phyloP scores from a whole-genome alignment of 208 protist species.

The Leishmania tarentolae region DNA sequence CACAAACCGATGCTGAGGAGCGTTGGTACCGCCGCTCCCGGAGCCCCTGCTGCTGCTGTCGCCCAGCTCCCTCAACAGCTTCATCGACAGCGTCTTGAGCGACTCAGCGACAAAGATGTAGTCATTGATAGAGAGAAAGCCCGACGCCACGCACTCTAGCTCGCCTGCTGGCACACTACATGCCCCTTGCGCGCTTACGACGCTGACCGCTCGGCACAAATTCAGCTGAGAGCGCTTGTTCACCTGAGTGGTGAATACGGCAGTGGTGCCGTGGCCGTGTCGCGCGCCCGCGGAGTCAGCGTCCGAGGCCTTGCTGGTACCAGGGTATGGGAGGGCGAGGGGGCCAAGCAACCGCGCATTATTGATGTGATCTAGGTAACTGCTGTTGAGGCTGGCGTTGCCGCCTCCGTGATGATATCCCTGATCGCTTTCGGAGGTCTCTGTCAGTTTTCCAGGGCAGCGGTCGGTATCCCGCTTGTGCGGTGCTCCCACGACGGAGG shows the following conservation, averaged over 20 bases:
- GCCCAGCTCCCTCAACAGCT: constrained; percentile 6
- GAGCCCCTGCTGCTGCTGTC: not conserved
- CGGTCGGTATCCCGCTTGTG: too few species aligned
- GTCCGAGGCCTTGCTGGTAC: not conserved
- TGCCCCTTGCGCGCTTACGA: constrained; percentile 3
- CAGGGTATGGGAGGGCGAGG: not conserved
- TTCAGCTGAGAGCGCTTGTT: not conserved
- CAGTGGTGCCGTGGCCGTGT: not conserved
- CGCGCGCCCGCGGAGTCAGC: not conserved
- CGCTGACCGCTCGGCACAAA: not conserved
- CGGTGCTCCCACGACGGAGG: too few species aligned
- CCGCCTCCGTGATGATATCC: too few species aligned
- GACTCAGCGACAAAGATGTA: constrained; percentile 28
- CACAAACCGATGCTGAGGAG: not conserved
- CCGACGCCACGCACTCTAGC: constrained; percentile 42
- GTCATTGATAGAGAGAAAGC: constrained; percentile 33
- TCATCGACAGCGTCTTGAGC: constrained; percentile 7
- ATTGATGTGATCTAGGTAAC: not conserved
- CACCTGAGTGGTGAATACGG: not conserved
- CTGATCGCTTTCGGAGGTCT: too few species aligned
- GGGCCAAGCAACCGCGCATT: not conserved
- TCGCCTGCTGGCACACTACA: constrained; percentile 15
- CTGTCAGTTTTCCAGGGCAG: too few species aligned
- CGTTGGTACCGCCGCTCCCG: not conserved
- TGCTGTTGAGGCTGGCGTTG: not conserved